phyloP scores from a whole-genome alignment of 495 filamentous ascomycete species.

The Cryomyces antarcticus region DNA sequence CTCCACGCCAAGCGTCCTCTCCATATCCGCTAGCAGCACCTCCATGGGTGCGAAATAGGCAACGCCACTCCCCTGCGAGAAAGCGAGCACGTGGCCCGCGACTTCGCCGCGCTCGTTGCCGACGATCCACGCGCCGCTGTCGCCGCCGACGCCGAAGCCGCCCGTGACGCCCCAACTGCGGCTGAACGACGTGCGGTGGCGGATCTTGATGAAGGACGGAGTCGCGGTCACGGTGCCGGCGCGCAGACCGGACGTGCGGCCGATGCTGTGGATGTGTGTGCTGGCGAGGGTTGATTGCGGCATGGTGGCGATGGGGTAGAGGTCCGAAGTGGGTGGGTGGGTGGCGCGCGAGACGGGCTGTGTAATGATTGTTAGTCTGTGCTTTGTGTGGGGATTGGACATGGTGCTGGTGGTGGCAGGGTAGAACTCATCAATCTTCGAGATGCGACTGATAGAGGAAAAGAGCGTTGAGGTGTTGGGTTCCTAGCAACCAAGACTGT shows the following conservation, averaged over 20 bases:
- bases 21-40: slow-evolving; percentile 66
- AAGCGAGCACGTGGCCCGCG: slow-evolving; percentile 79
- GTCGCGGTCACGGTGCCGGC: slow-evolving; percentile 52
- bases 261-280: slow-evolving; percentile 67
- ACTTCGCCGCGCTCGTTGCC: slow-evolving; percentile 61
- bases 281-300: slow-evolving; percentile 35
- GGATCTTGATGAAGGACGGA: slow-evolving; percentile 64
- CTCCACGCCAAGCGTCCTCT: slow-evolving; percentile 41
- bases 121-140: slow-evolving; percentile 86
- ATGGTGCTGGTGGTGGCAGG: too few species aligned
- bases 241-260: slow-evolving; percentile 73
- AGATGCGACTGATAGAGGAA: too few species aligned
- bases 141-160: slow-evolving; percentile 61
- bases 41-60: slow-evolving; percentile 94
- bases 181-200: slow-evolving; percentile 58
- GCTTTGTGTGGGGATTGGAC: too few species aligned
- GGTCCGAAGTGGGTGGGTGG: too few species aligned
- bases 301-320: slow-evolving; percentile 18
- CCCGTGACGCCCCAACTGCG: slow-evolving; percentile 64
- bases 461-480: too few species aligned
- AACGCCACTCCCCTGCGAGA: slow-evolving; percentile 49
- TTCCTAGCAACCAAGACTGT: too few species aligned
- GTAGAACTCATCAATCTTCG: too few species aligned
- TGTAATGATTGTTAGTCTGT: too few species aligned
- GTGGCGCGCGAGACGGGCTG: too few species aligned